Base-by-base conservation (phyloP, 345 rosid genomes). In the Eutrema japonicum region DNA sequence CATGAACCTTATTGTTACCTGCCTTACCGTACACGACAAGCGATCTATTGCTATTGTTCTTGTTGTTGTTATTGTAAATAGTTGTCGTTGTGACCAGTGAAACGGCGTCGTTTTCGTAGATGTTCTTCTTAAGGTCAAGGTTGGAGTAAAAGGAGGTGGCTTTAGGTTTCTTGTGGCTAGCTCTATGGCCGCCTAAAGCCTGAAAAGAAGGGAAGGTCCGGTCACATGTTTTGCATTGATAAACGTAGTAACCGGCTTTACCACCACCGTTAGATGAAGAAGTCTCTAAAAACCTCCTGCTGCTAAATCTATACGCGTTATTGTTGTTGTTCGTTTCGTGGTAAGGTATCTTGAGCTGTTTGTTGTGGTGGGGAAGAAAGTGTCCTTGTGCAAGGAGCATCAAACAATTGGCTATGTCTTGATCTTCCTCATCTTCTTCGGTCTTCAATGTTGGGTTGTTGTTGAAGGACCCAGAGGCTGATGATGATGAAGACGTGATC, bases 171-270 rank as follows among this genome's bases (percentile, higher is more conserved):
- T 86, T 95, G 70, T 95, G 99, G 76, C 99, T 95, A 1, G 99
- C 98, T 65, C 99, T 81, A 48, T 95, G 99, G 12, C 99, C 99
- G 0, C 99, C 99, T 14, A 95, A 83, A 37, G 99, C 99, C 77
- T 95, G 99, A 68, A 95, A 95, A 0, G 99, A 95, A 26, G 96
- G 89, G 54, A 95, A 95, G 0, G 92, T 85, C 40, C 89, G 70
- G 75, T 82, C 85, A 74, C 99, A 95, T 9, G 98, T 92, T 78
- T 82, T 92, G 89, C 99, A 95, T 72, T 87, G 91, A 40, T 92
- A 95, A 12, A 95, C 96, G 29, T 77, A 77, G 72, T 86, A 84
- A 5, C 97, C 94, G 2, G 79, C 85, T 81, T 84, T 89, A 48
- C 87, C 90, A 1, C 79, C 64, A 33, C 71, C 71, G 37, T 65